Evolutionary conservation across 768 basidiomycete species (phyloP).

Genomic region (Nidularia sp.): DNA sequence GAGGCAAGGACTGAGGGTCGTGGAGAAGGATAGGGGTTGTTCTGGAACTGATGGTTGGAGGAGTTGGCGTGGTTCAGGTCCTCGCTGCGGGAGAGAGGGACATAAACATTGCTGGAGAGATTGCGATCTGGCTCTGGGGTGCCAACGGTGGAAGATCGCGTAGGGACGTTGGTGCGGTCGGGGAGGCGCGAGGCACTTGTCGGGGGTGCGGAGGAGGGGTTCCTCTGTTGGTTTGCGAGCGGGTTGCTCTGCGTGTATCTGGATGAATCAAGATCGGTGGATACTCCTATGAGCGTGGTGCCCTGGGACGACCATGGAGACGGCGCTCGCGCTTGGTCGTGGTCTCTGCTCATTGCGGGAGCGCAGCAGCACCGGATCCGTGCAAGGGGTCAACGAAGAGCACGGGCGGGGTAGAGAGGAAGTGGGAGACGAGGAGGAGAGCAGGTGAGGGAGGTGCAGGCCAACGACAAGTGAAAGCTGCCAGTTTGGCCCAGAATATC

Average conservation of each 20-base stretch:
- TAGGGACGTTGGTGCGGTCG: constrained; percentile 53
- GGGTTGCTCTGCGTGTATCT: constrained; percentile 12
- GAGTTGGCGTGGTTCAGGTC: constrained; percentile 58
- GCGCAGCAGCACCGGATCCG: constrained; percentile 1
- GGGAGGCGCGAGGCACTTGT: constrained; percentile 30
- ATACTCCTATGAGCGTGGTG: constrained; percentile 13
- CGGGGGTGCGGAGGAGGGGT: constrained; percentile 31
- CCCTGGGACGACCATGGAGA: constrained; percentile 25
- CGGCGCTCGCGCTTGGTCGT: constrained; percentile 26
- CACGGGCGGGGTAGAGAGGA: not conserved
- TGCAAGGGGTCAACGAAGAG: constrained; percentile 1
- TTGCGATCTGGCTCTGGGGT: constrained; percentile 52
- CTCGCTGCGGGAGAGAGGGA: constrained; percentile 61
- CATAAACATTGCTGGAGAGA: constrained; percentile 28
- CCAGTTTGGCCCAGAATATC: not conserved
- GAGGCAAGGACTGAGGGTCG: constrained; percentile 45
- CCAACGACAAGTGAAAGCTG: not conserved
- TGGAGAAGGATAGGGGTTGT: constrained; percentile 32
- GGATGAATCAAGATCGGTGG: constrained; percentile 19
- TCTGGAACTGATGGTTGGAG: constrained; percentile 16
- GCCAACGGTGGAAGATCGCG: constrained; percentile 62
- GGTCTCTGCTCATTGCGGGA: constrained; percentile 30
- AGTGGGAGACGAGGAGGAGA: constrained; percentile 1
- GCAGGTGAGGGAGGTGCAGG: not conserved
- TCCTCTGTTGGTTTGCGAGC: constrained; percentile 8